Percentiles rank a stretch among this genome's conserved stretches.
Conservation (phyloP, 1,139 yeast genomes). For the Suhomyces ambrosiae region DNA sequence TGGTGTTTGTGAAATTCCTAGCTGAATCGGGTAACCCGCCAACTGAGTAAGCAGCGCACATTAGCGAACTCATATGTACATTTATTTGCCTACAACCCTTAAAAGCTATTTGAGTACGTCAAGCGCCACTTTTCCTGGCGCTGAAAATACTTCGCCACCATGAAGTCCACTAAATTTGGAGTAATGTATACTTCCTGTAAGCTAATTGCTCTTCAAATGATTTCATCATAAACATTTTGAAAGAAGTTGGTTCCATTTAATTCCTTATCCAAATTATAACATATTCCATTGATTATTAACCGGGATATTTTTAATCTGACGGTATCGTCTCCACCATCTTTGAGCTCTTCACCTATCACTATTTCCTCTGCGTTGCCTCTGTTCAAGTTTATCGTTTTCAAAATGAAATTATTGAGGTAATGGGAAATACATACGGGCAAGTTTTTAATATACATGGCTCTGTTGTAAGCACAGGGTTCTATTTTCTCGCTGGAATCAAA, state of each 20-base stretch:
- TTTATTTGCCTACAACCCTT: too few species aligned
- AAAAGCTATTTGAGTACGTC: too few species aligned
- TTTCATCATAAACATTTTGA: constrained; percentile 26
- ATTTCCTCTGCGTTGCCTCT: constrained; percentile 48
- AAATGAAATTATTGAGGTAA: constrained; percentile 35
- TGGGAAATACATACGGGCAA: constrained; percentile 35
- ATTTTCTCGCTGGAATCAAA: constrained; percentile 26
- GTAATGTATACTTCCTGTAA: too few species aligned
- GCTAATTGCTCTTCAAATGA: too few species aligned
- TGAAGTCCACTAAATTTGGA: too few species aligned
- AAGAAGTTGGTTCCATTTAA: constrained; percentile 46
- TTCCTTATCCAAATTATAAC: constrained; percentile 41
- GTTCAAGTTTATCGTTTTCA: constrained; percentile 35
- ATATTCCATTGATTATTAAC: constrained; percentile 38
- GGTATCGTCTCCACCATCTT: constrained; percentile 30
- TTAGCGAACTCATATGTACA: too few species aligned
- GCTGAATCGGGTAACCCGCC: too few species aligned
- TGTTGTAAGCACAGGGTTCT: constrained; percentile 24
- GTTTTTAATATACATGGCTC: constrained; percentile 15
- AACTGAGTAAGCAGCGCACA: too few species aligned
- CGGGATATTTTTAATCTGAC: constrained; percentile 28
- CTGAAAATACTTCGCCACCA: too few species aligned
- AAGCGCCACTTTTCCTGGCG: too few species aligned
- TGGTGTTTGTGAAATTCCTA: too few species aligned
- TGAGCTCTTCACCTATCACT: constrained; percentile 27